Evolutionary conservation across 2,329 filamentous ascomycete genomes (phyloP), one percentile per base, ranked within the genome.

Genomic region (Arthrinium phaeospermum): DNA sequence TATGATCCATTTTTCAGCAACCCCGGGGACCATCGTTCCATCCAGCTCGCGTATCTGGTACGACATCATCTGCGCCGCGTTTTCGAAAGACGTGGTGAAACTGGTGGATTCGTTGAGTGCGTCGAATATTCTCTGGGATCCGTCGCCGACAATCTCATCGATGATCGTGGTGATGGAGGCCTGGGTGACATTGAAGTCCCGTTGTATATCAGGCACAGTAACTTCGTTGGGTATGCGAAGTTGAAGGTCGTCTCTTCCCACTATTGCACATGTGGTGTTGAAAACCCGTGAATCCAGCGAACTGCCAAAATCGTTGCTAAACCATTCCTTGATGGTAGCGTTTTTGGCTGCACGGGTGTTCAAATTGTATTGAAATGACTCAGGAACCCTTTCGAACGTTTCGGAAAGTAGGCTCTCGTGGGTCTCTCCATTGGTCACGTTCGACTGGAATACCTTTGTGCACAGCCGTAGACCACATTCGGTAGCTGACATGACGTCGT

Each of bases 391-490:
- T 49, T 75, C 73, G 13, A 61, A 61, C 19, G 13, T 22, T 3
- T 57, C 53, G 34, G 67, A 69, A 1, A 45, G 47, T 10, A 61
- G 22, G 51, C 16, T 41, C 22, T 64, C 47, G 10, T 74, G 64
- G 7, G 46, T 30, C 13, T 75, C 74, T 12, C 69, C 69, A 22
- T 74, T n/a, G 8, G 53, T 61, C 6, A 77, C 73, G 3, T 19
- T 34, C 1, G 76, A 74, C 13, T 72, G 47, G 30, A 74, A 75
- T 1, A 72, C 72, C 16, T 77, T 76, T 34, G 45, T 19, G 34
- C 76, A 79, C 70, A 78, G 75, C 57, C 74, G 77, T 1, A 78
- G 73, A 13, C 75, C 76, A 45, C 77, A 78, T 64, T 79, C 77
- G 30, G 73, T 77, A 4, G 74, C 77, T 3, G 74, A 71, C 37